These are phyloP conservation scores for Schizosaccharomyces cryophilus DNA, from an alignment of 805 yeast species.

Conservation along the genomic window DNA sequence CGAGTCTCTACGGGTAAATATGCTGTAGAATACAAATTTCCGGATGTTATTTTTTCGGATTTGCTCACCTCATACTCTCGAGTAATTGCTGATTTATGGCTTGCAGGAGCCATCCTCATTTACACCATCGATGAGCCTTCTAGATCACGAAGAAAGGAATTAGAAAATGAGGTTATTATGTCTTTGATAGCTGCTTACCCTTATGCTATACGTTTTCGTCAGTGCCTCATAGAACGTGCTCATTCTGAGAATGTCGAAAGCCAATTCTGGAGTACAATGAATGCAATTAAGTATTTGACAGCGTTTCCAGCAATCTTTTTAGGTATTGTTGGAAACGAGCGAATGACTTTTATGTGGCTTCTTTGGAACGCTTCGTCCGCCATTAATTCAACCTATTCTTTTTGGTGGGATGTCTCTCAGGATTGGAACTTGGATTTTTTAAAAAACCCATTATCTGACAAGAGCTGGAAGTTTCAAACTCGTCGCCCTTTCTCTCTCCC, in stretches of 20 bases:
- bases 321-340: slow-evolving; percentile 10
- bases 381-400: slow-evolving; percentile 51
- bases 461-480: slow-evolving; percentile 10
- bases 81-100: slow-evolving; percentile 35
- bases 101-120: slow-evolving; percentile 11
- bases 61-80: slow-evolving; percentile 60
- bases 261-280: slow-evolving; percentile 26
- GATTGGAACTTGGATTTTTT: slow-evolving; percentile 61
- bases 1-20: neutral
- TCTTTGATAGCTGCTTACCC: slow-evolving; percentile 29
- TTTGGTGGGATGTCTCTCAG: slow-evolving; percentile 67
- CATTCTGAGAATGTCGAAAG: slow-evolving; percentile 16
- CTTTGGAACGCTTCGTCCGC: slow-evolving; percentile 21
- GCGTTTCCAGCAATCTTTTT: slow-evolving; percentile 29
- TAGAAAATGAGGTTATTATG: slow-evolving; percentile 10
- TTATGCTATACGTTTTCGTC: slow-evolving; percentile 49
- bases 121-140: slow-evolving; percentile 19
- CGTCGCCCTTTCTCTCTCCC: slow-evolving; percentile 3
- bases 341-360: slow-evolving; percentile 2
- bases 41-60: slow-evolving; percentile 67
- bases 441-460: neutral
- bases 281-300: slow-evolving; percentile 50
- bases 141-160: slow-evolving; percentile 16
- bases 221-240: slow-evolving; percentile 47
- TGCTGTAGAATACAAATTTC: slow-evolving; percentile 16